A percentile compares a stretch with the other conserved stretches of the same genome.
Evolutionary conservation across 2,329 filamentous ascomycete species (phyloP).

Genomic region (Dothistroma septosporum): DNA sequence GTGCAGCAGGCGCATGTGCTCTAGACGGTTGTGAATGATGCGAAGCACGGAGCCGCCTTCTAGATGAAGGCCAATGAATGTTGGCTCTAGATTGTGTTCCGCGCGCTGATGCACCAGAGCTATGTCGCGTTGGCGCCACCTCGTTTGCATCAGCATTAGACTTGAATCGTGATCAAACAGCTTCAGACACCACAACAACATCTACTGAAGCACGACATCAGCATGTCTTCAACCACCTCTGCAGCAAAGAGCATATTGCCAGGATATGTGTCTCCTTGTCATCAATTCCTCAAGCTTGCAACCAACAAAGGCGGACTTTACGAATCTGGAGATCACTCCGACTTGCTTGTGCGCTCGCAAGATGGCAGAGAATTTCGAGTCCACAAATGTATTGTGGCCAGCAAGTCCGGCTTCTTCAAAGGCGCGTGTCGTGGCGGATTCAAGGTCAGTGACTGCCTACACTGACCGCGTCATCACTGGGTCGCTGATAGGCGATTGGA

Average conservation of each 20-base stretch:
- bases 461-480: no score
- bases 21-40: not conserved
- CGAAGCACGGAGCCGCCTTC: no score
- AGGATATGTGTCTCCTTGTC: not conserved
- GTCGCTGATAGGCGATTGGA: slow-evolving; percentile 1
- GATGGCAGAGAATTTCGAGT: not conserved
- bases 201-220: not conserved
- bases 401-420: not conserved
- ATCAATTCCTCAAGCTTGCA: not conserved
- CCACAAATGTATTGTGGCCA: not conserved
- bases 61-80: not conserved
- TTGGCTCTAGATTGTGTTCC: not conserved
- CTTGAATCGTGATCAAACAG: not conserved
- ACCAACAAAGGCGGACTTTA: not conserved
- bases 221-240: not conserved
- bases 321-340: not conserved
- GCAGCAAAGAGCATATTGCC: not conserved
- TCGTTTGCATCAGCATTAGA: not conserved
- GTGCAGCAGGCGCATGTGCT: not conserved
- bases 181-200: not conserved
- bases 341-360: not conserved
- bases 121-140: not conserved
- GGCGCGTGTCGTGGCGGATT: not conserved
- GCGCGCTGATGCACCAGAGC: not conserved
- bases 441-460: no score